Base-by-base conservation (phyloP, 1,139 yeast species). In the Candida sanyaensis region DNA sequence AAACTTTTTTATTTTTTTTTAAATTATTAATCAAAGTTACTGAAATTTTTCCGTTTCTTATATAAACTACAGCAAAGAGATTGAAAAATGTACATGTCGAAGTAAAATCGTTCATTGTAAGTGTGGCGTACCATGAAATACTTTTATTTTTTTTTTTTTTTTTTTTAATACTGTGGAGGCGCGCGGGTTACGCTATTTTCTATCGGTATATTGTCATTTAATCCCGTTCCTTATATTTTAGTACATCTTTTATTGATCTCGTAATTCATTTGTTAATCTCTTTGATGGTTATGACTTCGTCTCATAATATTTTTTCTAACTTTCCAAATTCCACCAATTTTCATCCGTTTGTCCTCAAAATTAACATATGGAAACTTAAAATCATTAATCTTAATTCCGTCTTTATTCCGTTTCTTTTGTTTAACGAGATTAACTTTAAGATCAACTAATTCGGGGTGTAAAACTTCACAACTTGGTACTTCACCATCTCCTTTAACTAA, bases 401-500 rank as follows among this genome's bases (percentile, higher is more conserved):
- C 17, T 12, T 51, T 43, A 57, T 49, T 45, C 54, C 53, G 53
- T 38, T 45, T 43, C 34, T 48, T 41, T 24, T 40, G 49, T 31
- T 54, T 55, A 27, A 49, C 48, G 23, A 50, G 48, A 37, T 59
- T 39, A 39, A 50, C 43, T 39, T 55, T 56, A 2, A 50, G 54
- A 31, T 42, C 49, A 3, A 64, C 45, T 29, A 65, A 52, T 6
- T 53, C 56, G 8, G 68, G 67, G 53, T 61, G 61, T 9, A 69
- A 52, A 12, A 72, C 52, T 47, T 75, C 80, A 21, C 65, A 55
- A 4, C 56, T 45, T 0, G 79, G 77, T 1, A 74, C 53, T 43
- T 83, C 88, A 1, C 90, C 81, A 38, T 83, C 78, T 1, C 95
- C 95, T 53, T 89, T 77, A 0, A 82, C 74, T 1, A 89, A 50